Evolutionary conservation across 805 yeast species (phyloP), one percentile per base, ranked within the genome.

Genomic region (Starmera pachycereana): DNA sequence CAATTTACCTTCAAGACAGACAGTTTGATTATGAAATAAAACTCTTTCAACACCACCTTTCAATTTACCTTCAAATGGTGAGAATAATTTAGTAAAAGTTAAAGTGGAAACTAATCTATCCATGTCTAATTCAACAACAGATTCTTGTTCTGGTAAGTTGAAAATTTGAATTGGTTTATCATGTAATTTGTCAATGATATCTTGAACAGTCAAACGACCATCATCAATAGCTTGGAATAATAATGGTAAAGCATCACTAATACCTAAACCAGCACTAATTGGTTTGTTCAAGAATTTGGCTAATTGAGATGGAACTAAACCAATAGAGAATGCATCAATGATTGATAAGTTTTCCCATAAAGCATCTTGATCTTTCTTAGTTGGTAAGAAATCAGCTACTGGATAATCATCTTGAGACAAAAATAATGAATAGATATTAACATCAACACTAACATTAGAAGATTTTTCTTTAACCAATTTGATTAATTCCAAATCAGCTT

Each of bases 21-120:
- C 84, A 40, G 95, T 83, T 58, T 81, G 79, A 42, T 78, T 81
- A 46, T 80, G 76, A 60, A 84, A 68, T 49, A 79, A 72, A 38
- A 90, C 97, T 62, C 97, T 77, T 62, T 88, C 95, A 56, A 90
- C 82, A 54, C 87, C 80, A 46, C 97, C 97, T 44, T 67, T 72
- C 56, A 86, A 68, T 39, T 67, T 65, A 46, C 71, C 72, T 42
- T 65, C 66, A 49, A 78, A 73, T 45, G 81, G 81, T 40, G 81
- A 69, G 74, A 78, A 74, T 41, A 63, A 55, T 32, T 62, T 49
- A 8, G 69, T 57, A 36, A 57, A 47, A 47, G 63, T 64, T 43
- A 66, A 52, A 10, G 74, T 62, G n/a, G 66, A 52, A 39, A 64
- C 60, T 13, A 66, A 58, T 61, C 94, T 78, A 62, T 88, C 96